These are phyloP conservation scores for Mycena galericulata DNA, from an alignment of 768 basidiomycete species.

Conservation along the genomic window DNA sequence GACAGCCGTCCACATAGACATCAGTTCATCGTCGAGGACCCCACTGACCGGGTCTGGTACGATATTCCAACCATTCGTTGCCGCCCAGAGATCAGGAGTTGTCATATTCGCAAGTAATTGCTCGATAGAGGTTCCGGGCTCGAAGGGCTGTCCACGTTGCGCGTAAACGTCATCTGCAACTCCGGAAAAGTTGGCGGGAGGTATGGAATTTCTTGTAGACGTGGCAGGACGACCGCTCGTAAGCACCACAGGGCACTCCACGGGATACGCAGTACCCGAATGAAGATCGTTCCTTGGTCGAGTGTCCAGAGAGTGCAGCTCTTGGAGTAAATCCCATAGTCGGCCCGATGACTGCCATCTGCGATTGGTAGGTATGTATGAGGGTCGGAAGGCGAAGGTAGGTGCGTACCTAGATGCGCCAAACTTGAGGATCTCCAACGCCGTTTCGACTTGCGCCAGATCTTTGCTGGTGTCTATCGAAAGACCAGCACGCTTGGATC, in stretches of 20 bases:
- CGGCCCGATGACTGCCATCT: neutral
- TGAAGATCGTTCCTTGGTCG: neutral
- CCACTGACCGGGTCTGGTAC: neutral
- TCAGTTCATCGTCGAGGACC: conserved; percentile 25
- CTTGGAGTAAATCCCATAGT: conserved; percentile 24
- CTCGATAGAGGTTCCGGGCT: neutral
- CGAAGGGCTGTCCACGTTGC: neutral
- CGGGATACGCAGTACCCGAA: too few species aligned
- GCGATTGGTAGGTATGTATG: neutral
- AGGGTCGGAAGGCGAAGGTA: neutral
- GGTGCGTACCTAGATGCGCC: neutral
- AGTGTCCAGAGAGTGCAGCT: conserved; percentile 21
- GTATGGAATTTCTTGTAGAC: neutral
- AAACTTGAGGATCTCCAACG: conserved; percentile 11
- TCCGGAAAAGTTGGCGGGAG: neutral
- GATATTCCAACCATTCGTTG: neutral
- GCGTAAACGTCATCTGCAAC: neutral
- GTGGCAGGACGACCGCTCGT: too few species aligned
- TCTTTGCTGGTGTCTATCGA: neutral
- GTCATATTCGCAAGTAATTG: conserved; percentile 15
- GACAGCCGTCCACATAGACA: conserved; percentile 28
- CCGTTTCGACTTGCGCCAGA: neutral
- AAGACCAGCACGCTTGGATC: neutral
- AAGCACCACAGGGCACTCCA: too few species aligned
- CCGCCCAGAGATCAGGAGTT: neutral